Conservation (phyloP, 73 alveolate species). For the Breviolum minutum region DNA sequence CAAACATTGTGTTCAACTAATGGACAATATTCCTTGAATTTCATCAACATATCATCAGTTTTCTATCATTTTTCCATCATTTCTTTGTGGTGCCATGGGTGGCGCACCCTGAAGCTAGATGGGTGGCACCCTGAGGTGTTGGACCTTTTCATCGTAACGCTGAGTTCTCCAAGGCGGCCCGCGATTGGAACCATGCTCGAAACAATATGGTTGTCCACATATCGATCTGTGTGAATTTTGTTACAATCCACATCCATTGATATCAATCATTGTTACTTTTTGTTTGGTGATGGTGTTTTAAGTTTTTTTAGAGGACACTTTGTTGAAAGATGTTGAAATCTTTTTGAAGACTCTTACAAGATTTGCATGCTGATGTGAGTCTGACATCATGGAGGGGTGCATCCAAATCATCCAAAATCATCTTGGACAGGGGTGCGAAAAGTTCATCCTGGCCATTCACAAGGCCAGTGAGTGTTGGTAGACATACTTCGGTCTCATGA, state of each 20-base stretch:
- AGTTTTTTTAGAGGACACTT: background rate
- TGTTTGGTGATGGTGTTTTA: too few relatives aligned
- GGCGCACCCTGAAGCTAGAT: background rate
- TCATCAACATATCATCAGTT: too few relatives aligned
- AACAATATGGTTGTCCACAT: too few relatives aligned
- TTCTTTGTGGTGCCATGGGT: too few relatives aligned
- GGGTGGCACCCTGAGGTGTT: slow-evolving; percentile 1
- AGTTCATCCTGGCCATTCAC: slow-evolving; percentile 75
- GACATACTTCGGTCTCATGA: background rate
- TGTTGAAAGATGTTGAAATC: background rate
- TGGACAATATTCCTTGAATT: too few relatives aligned
- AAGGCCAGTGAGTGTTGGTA: background rate
- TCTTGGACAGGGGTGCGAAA: slow-evolving; percentile 60
- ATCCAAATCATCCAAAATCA: background rate
- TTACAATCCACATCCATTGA: background rate
- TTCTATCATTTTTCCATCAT: too few relatives aligned
- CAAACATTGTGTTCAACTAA: too few relatives aligned
- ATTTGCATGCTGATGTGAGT: background rate
- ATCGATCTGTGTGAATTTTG: background rate
- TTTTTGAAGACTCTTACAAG: background rate
- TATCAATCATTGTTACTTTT: background rate
- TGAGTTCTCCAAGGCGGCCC: slow-evolving; percentile 55
- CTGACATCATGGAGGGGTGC: background rate
- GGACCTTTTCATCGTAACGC: slow-evolving; percentile 87
- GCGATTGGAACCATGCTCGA: background rate